Conservation (phyloP, 305 asterid species). For the Salvia sclarea region DNA sequence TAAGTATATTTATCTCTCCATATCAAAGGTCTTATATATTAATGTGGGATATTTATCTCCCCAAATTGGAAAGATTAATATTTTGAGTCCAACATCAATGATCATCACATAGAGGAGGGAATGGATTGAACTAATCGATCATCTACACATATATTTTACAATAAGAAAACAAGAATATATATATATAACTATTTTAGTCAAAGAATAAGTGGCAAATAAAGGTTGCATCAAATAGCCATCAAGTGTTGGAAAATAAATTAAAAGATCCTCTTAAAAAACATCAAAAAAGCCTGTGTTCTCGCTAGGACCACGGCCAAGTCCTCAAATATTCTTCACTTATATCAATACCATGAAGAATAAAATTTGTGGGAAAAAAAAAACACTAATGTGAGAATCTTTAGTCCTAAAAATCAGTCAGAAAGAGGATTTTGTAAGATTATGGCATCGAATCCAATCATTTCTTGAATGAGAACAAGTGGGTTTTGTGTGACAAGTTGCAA, state of each 20-base stretch:
- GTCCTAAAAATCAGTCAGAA: slow-evolving; percentile 24
- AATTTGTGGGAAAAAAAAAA: neutral
- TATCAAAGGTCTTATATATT: too few relatives aligned
- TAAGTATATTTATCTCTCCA: too few relatives aligned
- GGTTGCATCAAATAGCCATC: slow-evolving; percentile 27
- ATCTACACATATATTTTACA: neutral
- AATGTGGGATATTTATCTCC: neutral
- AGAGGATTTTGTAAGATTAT: slow-evolving; percentile 22
- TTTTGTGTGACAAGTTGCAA: slow-evolving; percentile 30
- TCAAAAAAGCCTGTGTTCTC: slow-evolving; percentile 17
- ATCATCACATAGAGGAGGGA: too few relatives aligned
- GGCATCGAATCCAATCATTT: slow-evolving; percentile 39
- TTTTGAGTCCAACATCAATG: neutral
- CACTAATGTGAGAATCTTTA: slow-evolving; percentile 15
- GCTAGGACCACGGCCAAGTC: slow-evolving; percentile 39
- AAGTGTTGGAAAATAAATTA: slow-evolving; percentile 25
- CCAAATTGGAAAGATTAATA: neutral
- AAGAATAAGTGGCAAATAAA: slow-evolving; percentile 40
- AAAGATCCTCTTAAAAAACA: too few relatives aligned
- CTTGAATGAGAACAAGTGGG: slow-evolving; percentile 34
- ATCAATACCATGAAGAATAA: slow-evolving; percentile 17
- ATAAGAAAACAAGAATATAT: neutral
- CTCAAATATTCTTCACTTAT: slow-evolving; percentile 35
- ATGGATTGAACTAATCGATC: too few relatives aligned
- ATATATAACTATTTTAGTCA: slow-evolving; percentile 47